Evolutionary conservation across 2,329 filamentous ascomycete species (phyloP), one percentile per base, ranked within the genome.

Genomic region (Didymosphaeria variabile): DNA sequence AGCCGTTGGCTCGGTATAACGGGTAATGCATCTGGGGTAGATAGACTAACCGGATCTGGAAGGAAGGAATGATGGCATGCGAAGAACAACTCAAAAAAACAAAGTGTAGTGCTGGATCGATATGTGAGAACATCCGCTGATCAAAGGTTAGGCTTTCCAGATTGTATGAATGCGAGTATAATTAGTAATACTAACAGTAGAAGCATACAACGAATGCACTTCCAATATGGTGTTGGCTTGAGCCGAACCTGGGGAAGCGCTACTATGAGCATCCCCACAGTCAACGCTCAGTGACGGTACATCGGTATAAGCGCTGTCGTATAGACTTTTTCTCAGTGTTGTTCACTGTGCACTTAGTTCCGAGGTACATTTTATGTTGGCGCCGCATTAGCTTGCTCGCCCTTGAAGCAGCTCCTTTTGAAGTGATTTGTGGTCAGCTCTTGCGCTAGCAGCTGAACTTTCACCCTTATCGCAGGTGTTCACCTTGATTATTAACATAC

Each of bases 1-100:
- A 59, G 44, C 60, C 60, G 60, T 44, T 47, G 40, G 34, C 55
- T 58, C 55, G 59, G 55, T 58, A 58, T 40, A 61, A 50, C 44
- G 34, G 50, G 29, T 42, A n/a, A 31, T 13, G 34, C 21, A 29
- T 62, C 56, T 56, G 60, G 60, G 60, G 56, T 42, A 61, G 9
- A n/a, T 29, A 38, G 10, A 42, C 60, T 59, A 59, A 21, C 19
- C 57, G 26, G 23, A 49, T 55, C 19, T n/a, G 38, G 53, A 3
- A 46, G 26, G 42, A 31, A 15, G 26, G 52, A 55, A 29, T 36
- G 26, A 9, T n/a, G 23, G 26, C n/a, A 32, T 7, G 31, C 17
- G 47, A 51, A 19, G 31, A 51, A 10, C n/a, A 10, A 15, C 9
- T 23, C 12, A n/a, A 1, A 15, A 38, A 40, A 40, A 17, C 38